Evolutionary conservation across 2,329 filamentous ascomycete species (phyloP), one percentile per base, ranked within the genome.

Genomic region (Periglandula ipomoeae): DNA sequence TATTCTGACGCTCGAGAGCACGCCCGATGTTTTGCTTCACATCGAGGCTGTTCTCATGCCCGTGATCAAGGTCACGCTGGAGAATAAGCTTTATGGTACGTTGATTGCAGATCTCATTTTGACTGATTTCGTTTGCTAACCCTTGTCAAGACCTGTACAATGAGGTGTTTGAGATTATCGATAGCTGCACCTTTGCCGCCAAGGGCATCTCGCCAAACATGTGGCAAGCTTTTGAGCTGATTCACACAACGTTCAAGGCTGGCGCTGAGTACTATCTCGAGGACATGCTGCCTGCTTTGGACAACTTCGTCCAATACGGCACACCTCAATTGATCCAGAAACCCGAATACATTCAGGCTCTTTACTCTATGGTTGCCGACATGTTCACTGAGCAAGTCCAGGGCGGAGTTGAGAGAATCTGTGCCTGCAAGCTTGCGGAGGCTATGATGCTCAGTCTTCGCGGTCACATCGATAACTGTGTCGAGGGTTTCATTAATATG

Each of bases 201-300:
- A 98, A 97, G 75, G 80, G 81, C 50, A 97, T 98, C 57, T 96
- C 93, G 1, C 82, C 85, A 9, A 95, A 88, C 38, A 98, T 98
- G 93, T 98, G 93, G 93, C 84, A 91, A 68, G 91, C 93, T 2
- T 98, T 98, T 65, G 90, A 95, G 70, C 78, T 97, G 40, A 94
- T 98, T 54, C 91, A 97, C 70, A 82, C 87, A 56, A 96, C 91
- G 1, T 98, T 98, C 75, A 97, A 97, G 71, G 87, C 89, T 50
- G 93, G 93, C 37, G 93, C 91, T 32, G 91, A 98, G 72, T 80
- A 97, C 41, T 98, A 98, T 64, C 81, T 98, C 13, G 93, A 98
- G 69, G 93, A 98, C 59, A 98, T 98, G 93, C 82, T 98, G 15
- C 93, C 93, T 5, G 93, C 93, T 0, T 78, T 98, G 23, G 93